phyloP scores from a whole-genome alignment of 2,329 filamentous ascomycete species.

The Pseudocercospora macadamiae region DNA sequence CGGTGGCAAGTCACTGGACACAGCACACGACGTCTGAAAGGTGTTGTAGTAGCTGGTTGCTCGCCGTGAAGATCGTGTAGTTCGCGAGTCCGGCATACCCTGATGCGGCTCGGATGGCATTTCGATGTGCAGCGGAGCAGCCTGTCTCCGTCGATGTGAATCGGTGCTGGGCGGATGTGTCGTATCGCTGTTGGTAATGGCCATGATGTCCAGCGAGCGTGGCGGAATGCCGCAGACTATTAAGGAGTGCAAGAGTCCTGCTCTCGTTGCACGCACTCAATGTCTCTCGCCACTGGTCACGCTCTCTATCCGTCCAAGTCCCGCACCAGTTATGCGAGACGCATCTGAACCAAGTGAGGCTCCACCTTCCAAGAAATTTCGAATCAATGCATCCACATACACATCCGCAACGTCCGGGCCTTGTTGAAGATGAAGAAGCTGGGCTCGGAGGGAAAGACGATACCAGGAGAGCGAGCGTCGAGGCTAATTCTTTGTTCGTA shows the following conservation, averaged over 20 bases:
- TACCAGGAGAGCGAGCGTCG: neutral
- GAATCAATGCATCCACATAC: neutral
- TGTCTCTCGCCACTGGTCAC: constrained; percentile 3
- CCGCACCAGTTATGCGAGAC: neutral
- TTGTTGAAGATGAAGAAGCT: neutral
- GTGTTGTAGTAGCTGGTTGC: constrained; percentile 40
- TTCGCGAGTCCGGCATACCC: constrained; percentile 11
- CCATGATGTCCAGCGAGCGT: neutral
- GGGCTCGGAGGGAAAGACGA: too few species aligned
- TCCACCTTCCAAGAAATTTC: neutral
- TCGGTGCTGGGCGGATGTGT: neutral
- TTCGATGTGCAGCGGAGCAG: constrained; percentile 2
- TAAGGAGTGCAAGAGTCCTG: neutral
- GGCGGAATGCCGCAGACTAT: neutral
- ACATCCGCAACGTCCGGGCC: too few species aligned
- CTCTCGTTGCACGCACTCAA: neutral
- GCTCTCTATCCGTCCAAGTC: neutral
- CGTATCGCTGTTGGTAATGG: neutral
- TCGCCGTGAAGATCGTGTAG: constrained; percentile 23
- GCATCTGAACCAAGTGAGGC: neutral
- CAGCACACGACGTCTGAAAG: constrained; percentile 39
- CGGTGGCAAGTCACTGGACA: constrained; percentile 36
- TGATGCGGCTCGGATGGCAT: neutral
- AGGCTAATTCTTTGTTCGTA: neutral
- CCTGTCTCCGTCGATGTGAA: neutral